Base-by-base conservation (phyloP, 116 monocot genomes). In the Dioscorea cayenensis region DNA sequence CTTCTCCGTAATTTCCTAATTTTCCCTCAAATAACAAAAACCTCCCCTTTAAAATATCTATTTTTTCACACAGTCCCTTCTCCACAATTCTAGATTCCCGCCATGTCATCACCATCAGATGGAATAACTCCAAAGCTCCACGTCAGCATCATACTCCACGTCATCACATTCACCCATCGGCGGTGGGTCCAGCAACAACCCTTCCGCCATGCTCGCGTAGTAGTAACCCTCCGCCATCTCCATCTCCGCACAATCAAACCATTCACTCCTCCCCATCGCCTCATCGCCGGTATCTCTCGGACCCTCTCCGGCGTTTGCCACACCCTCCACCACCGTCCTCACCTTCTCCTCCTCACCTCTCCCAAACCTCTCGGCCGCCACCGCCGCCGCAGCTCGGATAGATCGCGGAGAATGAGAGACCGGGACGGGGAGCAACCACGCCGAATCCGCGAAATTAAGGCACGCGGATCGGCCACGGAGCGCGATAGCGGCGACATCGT, bases 381-480 rank as follows among this genome's bases (percentile, higher is more conserved):
- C 35, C 9, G 83, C 78, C 21, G 89, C 89, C 10, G 85, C 85
- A n/a, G 71, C 64, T 21, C 72, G 82, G 68, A 89, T 89, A 25
- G 79, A 75, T 4, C 35, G 35, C 6, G 77, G 75, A 48, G 75
- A 77, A 35, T 73, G 23, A 23, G 81, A 80, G 4, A 27, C 38
- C 23, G 89, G 80, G 1, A 77, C 72, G 16, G 69, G 82, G 4
- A 89, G 77, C 27, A 67, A 75, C 80, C 83, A 71, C 10, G 89
- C 82, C 28, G 93, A 93, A 77, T 93, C 93, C 4, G 89, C 89
- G 64, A 93, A 89, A 72, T 93, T 93, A 51, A 93, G 87, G 74
- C 87, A 86, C 18, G 84, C 87, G 2, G 73, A 38, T 13, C 81
- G 72, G 62, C 87, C 87, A 61, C 87, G 84, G 14, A 88, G 77